A percentile compares a stretch with the other conserved stretches of the same genome.
Conservation (phyloP, 2,329 filamentous ascomycete genomes). For the Diaporthe sp. region DNA sequence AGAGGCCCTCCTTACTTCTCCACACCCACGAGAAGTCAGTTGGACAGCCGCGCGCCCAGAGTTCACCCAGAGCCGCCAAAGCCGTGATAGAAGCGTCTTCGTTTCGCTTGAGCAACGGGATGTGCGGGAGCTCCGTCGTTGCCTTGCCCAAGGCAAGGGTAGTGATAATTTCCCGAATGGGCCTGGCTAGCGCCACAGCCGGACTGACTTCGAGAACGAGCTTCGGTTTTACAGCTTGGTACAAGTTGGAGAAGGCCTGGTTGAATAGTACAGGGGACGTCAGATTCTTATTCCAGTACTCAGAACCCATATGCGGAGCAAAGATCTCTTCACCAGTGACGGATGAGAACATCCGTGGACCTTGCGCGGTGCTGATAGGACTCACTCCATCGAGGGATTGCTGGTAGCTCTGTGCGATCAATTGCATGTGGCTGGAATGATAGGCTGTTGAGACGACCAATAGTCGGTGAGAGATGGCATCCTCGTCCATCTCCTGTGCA, state of each 20-base stretch:
- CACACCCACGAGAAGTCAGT: constrained; percentile 50
- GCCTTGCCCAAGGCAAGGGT: constrained; percentile 8
- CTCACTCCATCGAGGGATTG: constrained; percentile 44
- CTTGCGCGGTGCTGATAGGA: background rate
- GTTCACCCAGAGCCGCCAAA: constrained; percentile 49
- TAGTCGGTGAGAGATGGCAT: constrained; percentile 50
- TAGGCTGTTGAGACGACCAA: constrained; percentile 57
- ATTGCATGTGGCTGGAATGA: constrained; percentile 59
- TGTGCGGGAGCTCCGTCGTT: constrained; percentile 9
- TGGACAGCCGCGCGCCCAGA: constrained; percentile 53
- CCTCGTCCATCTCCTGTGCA: constrained; percentile 47
- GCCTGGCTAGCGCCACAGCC: constrained; percentile 51
- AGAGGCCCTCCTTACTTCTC: constrained; percentile 33
- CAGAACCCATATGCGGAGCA: constrained; percentile 46
- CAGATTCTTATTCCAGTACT: constrained; percentile 63
- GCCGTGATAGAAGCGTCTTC: constrained; percentile 27
- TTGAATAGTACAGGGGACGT: constrained; percentile 59
- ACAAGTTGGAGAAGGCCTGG: constrained; percentile 53
- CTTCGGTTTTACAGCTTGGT: constrained; percentile 46
- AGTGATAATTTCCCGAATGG: constrained; percentile 50
- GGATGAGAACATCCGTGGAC: constrained; percentile 55
- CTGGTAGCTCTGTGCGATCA: constrained; percentile 53
- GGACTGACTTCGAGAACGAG: constrained; percentile 59
- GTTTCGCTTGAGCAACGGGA: constrained; percentile 31
- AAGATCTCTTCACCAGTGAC: constrained; percentile 45